A percentile compares a stretch with the other conserved stretches of the same genome.
These are phyloP conservation scores for Phytophthora fragariae DNA, from an alignment of 352 stramenopile genomes.

Conservation along the genomic window DNA sequence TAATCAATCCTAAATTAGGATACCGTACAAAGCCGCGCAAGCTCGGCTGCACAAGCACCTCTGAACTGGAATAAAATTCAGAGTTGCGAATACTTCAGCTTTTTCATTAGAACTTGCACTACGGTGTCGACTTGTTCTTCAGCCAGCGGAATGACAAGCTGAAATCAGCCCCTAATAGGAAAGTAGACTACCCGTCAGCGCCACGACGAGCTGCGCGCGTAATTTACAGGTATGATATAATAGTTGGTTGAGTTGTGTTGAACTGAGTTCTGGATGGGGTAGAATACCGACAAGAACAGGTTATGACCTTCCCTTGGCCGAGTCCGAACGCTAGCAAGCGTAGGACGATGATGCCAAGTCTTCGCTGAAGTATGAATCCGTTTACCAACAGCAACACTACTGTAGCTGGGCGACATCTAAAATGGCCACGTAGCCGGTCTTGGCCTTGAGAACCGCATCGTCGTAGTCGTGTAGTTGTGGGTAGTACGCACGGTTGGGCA, in stretches of 20 bases:
- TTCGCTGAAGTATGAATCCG: background rate
- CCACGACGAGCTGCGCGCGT: no score
- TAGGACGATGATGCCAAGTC: background rate
- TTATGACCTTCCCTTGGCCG: background rate
- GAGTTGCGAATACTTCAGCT: no score
- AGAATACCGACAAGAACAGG: background rate
- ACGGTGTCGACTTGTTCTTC: no score
- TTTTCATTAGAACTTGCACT: no score
- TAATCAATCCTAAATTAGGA: no score
- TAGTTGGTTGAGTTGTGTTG: background rate
- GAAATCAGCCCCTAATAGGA: no score
- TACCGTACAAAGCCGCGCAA: no score
- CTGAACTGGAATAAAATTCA: no score
- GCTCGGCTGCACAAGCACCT: no score
- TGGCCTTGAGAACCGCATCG: background rate
- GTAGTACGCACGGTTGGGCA: background rate
- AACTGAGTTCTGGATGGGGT: background rate
- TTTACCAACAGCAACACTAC: background rate
- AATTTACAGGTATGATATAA: no score
- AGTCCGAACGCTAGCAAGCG: background rate
- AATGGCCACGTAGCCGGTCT: background rate
- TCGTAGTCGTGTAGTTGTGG: background rate
- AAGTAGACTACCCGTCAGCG: no score
- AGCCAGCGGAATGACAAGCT: no score
- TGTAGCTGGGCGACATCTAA: background rate